Evolutionary conservation across 768 basidiomycete genomes (phyloP).

Genomic region (Tricholoma hemisulphureum): DNA sequence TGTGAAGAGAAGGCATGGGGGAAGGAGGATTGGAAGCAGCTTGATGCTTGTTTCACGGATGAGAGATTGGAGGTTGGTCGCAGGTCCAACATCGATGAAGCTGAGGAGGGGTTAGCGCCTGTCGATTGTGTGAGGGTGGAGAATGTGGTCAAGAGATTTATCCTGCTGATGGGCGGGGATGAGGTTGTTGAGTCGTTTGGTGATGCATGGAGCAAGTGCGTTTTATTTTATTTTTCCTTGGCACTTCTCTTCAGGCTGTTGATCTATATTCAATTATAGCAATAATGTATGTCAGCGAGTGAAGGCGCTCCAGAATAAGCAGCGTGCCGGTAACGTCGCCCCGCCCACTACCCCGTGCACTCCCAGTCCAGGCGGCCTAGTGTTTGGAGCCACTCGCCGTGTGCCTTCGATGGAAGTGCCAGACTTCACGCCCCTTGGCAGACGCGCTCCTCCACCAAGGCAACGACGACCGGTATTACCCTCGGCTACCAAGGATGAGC

Average conservation of each 20-base stretch:
- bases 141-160: slow-evolving; percentile 61
- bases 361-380: slow-evolving; percentile 16
- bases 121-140: slow-evolving; percentile 53
- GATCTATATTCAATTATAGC: slow-evolving; percentile 29
- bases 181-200: slow-evolving; percentile 40
- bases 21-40: slow-evolving; percentile 75
- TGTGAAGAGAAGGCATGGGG: slow-evolving; percentile 48
- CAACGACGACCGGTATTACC: slow-evolving; percentile 18
- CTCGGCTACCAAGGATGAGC: slow-evolving; percentile 23
- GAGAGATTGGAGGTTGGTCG: slow-evolving; percentile 53
- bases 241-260: slow-evolving; percentile 1
- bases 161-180: slow-evolving; percentile 46
- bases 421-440: slow-evolving; percentile 50
- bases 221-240: slow-evolving; percentile 5
- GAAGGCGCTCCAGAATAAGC: slow-evolving; percentile 58
- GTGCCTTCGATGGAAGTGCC: slow-evolving; percentile 42
- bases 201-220: slow-evolving; percentile 58
- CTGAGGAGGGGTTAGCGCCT: slow-evolving; percentile 42
- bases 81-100: neutral
- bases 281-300: slow-evolving; percentile 50
- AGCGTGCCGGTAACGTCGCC: slow-evolving; percentile 54
- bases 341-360: slow-evolving; percentile 48
- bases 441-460: slow-evolving; percentile 29
- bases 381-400: slow-evolving; percentile 10
- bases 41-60: slow-evolving; percentile 79